These are phyloP conservation scores for Zygoascus flipseniorum DNA, from an alignment of 805 yeast genomes.

Conservation along the genomic window DNA sequence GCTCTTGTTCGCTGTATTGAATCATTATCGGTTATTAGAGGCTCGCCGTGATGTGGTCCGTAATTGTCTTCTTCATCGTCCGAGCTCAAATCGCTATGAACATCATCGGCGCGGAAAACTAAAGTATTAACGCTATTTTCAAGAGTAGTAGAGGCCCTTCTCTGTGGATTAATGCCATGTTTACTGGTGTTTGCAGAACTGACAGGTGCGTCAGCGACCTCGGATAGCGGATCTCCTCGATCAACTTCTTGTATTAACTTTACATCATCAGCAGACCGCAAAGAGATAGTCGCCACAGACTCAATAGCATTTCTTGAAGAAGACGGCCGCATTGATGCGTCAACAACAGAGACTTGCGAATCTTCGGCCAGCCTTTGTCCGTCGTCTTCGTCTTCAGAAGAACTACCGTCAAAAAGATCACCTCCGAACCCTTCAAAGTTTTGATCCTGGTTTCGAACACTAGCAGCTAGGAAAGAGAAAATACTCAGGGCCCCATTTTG, in stretches of 20 bases:
- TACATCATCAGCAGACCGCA: neutral
- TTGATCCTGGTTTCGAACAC: slow-evolving; percentile 37
- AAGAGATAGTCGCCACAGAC: neutral
- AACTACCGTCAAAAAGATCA: slow-evolving; percentile 24
- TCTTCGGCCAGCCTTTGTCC: neutral
- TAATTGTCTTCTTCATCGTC: neutral
- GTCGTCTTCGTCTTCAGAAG: slow-evolving; percentile 16
- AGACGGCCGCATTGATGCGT: slow-evolving; percentile 1
- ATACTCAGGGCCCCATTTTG: slow-evolving; percentile 15
- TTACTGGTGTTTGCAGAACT: too few relatives aligned
- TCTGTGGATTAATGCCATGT: neutral
- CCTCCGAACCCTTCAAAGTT: slow-evolving; percentile 25
- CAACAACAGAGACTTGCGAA: slow-evolving; percentile 7
- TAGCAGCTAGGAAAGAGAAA: slow-evolving; percentile 48
- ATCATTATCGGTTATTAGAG: neutral
- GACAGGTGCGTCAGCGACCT: too few relatives aligned
- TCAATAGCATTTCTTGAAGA: too few relatives aligned
- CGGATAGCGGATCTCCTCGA: too few relatives aligned
- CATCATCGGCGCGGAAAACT: neutral
- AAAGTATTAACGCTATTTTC: neutral
- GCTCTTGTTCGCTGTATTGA: slow-evolving; percentile 10
- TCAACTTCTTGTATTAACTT: neutral
- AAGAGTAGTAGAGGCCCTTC: neutral
- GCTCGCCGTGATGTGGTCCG: neutral
- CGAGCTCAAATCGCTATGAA: neutral